Evolutionary conservation across 306 rosid species (phyloP), one percentile per base, ranked within the genome.

Genomic region (Acacia melanoxylon): DNA sequence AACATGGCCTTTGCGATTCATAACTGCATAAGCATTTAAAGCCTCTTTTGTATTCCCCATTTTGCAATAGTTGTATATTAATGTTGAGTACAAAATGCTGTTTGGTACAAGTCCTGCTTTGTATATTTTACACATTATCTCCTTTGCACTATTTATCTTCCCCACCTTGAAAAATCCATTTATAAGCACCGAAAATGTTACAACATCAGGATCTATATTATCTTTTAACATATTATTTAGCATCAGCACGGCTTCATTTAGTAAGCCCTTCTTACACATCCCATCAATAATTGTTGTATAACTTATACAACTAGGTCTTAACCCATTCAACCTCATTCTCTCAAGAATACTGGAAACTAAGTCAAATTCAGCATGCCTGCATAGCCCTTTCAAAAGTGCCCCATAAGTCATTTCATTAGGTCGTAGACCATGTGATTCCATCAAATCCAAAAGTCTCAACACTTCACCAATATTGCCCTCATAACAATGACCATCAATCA

Each of bases 141-240:
- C 94, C 86, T 89, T 91, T 27, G 86, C 95, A 58, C 81, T 84
- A 68, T 81, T 88, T 78, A 91, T 56, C 88, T 85, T 91, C 86
- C 90, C 86, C 75, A 19, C 89, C 79, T 76, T 88, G 77, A 89
- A 88, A 83, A 88, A 87, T 80, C 92, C 97, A 87, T 88, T 91
- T 77, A 93, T 88, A n/a, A 93, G 92, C 81, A 85, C 92, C 2
- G 95, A 89, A 89, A 89, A 91, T 71, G 92, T 89, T 71, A 89
- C 61, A 65, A 88, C 74, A 85, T 91, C 97, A 54, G 92, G 95
- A 67, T 49, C 33, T 19, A 86, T 78, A 51, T 87, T 84, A 83
- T 71, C 85, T 74, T 81, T 77, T 63, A 83, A 66, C 94, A 89
- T 87, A 84, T 86, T 79, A 75, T 84, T 73, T 24, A 91, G 86